These are phyloP conservation scores for Coemansia sp. DNA, from an alignment of 192 early-diverging fungal species.

Conservation along the genomic window DNA sequence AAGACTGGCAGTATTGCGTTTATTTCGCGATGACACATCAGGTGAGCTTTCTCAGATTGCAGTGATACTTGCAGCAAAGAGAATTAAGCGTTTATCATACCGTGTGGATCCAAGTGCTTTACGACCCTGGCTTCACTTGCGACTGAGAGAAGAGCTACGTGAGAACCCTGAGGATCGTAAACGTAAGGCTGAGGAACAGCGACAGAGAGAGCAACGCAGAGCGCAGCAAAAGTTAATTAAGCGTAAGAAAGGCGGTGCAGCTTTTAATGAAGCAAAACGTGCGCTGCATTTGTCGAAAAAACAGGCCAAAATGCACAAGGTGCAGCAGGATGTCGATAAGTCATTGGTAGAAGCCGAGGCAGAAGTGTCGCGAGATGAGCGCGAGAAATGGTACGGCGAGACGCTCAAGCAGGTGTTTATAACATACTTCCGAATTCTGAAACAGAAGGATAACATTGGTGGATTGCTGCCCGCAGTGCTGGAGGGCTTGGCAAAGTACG, in stretches of 20 bases:
- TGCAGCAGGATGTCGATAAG: conserved; percentile 46
- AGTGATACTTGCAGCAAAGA: conserved; percentile 78
- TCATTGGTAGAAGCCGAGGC: conserved; percentile 88
- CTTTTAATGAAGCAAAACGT: conserved; percentile 50
- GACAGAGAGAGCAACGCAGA: conserved; percentile 53
- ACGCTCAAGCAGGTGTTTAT: conserved; percentile 93
- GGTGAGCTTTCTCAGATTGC: conserved; percentile 86
- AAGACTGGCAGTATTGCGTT: conserved; percentile 69
- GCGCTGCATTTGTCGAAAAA: conserved; percentile 65
- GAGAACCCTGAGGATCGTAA: conserved; percentile 56
- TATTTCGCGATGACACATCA: conserved; percentile 83
- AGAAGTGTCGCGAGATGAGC: conserved; percentile 78
- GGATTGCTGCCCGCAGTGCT: conserved; percentile 63
- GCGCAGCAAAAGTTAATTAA: conserved; percentile 36
- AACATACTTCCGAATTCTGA: conserved; percentile 93
- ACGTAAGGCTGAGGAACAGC: conserved; percentile 51
- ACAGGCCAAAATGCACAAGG: conserved; percentile 64
- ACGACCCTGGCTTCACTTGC: conserved; percentile 75
- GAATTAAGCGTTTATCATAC: conserved; percentile 80
- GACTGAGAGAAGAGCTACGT: conserved; percentile 80
- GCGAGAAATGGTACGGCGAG: conserved; percentile 81
- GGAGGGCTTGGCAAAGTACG: conserved; percentile 70
- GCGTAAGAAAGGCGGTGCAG: conserved; percentile 41
- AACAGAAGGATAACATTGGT: conserved; percentile 71
- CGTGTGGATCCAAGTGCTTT: conserved; percentile 65